Conservation (phyloP, 1,139 yeast species). For the Diutina ranongensis region DNA sequence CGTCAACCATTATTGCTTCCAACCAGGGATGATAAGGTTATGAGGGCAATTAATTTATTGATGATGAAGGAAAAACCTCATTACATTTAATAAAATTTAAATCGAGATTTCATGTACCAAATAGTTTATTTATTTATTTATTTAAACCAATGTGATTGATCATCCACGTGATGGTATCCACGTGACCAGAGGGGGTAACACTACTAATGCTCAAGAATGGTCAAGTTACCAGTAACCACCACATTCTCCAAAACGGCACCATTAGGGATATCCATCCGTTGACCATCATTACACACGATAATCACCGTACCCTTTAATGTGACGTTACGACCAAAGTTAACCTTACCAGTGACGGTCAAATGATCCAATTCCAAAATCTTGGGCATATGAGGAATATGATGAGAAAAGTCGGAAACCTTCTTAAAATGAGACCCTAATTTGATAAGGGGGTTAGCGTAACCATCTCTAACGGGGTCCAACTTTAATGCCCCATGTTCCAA, state of each 20-base stretch:
- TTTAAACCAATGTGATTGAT: no score
- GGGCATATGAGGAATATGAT: slow-evolving; percentile 92
- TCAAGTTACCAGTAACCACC: slow-evolving; percentile 92
- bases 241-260: slow-evolving; percentile 92
- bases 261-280: slow-evolving; percentile 92
- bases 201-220: slow-evolving; percentile 77
- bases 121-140: no score
- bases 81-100: no score
- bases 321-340: slow-evolving; percentile 79
- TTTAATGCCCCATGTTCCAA: slow-evolving; percentile 87
- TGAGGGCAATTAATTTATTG: no score
- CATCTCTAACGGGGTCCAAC: slow-evolving; percentile 78
- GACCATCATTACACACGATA: slow-evolving; percentile 95
- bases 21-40: no score
- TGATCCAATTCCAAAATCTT: slow-evolving; percentile 93
- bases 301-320: slow-evolving; percentile 94
- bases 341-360: slow-evolving; percentile 95
- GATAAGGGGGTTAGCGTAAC: slow-evolving; percentile 81
- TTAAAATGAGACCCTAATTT: slow-evolving; percentile 95
- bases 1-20: no score
- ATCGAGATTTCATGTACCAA: no score
- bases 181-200: no score
- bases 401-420: slow-evolving; percentile 85
- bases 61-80: no score
- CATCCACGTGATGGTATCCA: no score